Evolutionary conservation across 2,329 filamentous ascomycete species (phyloP).

Genomic region (Zarea fungicola): DNA sequence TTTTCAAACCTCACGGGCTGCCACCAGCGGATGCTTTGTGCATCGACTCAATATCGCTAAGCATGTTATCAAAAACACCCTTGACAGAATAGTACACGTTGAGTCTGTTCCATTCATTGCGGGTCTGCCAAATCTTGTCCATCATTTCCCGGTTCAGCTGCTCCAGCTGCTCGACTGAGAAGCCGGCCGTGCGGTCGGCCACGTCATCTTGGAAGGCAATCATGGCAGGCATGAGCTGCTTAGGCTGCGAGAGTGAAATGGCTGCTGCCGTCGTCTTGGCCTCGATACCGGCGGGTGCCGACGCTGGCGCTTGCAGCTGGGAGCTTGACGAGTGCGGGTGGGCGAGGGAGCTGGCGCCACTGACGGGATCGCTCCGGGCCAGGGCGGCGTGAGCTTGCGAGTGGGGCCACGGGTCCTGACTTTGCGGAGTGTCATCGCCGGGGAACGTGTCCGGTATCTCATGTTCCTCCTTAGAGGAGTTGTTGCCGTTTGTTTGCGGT

Average conservation of each 20-base stretch:
- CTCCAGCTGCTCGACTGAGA: constrained; percentile 89
- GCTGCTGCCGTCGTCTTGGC: constrained; percentile 16
- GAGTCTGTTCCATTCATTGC: constrained; percentile 78
- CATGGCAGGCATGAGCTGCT: constrained; percentile 45
- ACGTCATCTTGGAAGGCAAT: constrained; percentile 57
- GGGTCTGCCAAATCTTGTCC: constrained; percentile 78
- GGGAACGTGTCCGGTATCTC: constrained; percentile 51
- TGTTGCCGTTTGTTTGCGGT: constrained; percentile 62
- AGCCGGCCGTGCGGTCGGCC: constrained; percentile 64
- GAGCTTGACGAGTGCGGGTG: constrained; percentile 37
- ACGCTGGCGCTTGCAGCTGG: constrained; percentile 16
- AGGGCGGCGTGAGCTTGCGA: constrained; percentile 52
- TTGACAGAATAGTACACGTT: constrained; percentile 60
- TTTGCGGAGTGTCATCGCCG: constrained; percentile 30
- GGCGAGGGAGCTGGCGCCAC: constrained; percentile 22
- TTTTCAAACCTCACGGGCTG: constrained; percentile 9
- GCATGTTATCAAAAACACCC: constrained; percentile 69
- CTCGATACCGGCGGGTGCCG: no score
- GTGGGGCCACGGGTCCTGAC: constrained; percentile 51
- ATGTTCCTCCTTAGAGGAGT: constrained; percentile 21
- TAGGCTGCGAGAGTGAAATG: constrained; percentile 37
- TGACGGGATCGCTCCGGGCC: constrained; percentile 30
- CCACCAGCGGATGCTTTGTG: constrained; percentile 28
- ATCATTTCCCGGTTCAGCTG: constrained; percentile 88
- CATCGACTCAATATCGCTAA: constrained; percentile 59